Base-by-base conservation (phyloP, 2,329 filamentous ascomycete species). In the Neopestalotiopsis sp. region DNA sequence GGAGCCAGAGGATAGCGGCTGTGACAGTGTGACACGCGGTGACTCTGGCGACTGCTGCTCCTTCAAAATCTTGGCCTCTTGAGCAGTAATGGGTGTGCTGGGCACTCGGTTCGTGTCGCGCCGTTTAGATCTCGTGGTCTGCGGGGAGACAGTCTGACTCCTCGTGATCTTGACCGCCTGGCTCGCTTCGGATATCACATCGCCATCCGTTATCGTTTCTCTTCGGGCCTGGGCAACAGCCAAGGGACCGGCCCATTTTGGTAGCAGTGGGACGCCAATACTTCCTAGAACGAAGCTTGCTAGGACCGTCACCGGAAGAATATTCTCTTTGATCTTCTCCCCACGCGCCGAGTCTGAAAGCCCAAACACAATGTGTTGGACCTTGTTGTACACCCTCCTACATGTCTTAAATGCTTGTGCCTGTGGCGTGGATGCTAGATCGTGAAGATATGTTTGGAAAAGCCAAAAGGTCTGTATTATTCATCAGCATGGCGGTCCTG, bases 301-400 rank as follows among this genome's bases (percentile, higher is more conserved):
- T 42, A 96, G 87, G 1, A 96, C 91, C 6, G 92, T 93, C 67
- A 95, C 92, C 7, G 93, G 93, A 53, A 95, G 80, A 5, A 92
- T 86, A 78, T 96, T 96, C 80, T 95, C 93, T 77, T 90, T 91
- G 78, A 96, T 94, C 82, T 91, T 92, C 74, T 94, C 92, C 72
- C 90, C 86, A 69, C 90, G 87, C 70, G 86, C 86, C 32, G 88
- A 86, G 76, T 95, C 93, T 42, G 90, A 87, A 30, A 92, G 85
- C 24, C 93, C 93, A 79, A 96, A 96, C 32, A 96, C 93, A 74
- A 96, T 94, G 80, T 94, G 90, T 81, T 96, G 93, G 53, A 96
- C 92, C 81, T 94, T 94, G 82, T 96, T 96, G 83, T 95, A 95
- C 74, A 96, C 90, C 76, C 94, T 86, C 70, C 92, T 89, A 77